phyloP scores from a whole-genome alignment of 306 rosid genomes.

The Prinsepia uniflora region DNA sequence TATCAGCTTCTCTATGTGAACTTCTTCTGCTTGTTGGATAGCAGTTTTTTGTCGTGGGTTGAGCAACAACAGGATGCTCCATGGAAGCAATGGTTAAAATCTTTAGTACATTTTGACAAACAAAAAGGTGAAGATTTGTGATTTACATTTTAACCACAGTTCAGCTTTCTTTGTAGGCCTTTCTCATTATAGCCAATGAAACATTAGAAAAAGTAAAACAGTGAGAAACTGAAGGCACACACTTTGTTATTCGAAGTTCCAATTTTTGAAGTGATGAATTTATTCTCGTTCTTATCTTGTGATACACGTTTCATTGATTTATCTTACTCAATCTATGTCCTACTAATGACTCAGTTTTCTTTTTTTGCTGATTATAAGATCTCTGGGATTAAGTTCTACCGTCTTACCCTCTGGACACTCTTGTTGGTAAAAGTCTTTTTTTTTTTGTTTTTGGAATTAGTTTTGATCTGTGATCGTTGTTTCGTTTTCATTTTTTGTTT shows the following conservation, averaged over 20 bases:
- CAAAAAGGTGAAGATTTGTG: conserved; percentile 24
- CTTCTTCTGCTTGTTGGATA: conserved; percentile 82
- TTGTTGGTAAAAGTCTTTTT: background rate
- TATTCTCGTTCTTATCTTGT: conserved; percentile 5
- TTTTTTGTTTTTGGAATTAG: background rate
- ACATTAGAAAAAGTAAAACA: conserved; percentile 19
- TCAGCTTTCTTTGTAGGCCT: conserved; percentile 6
- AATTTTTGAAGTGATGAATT: conserved; percentile 30
- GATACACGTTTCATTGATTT: conserved; percentile 23
- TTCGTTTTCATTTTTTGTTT: background rate
- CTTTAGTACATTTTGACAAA: conserved; percentile 44
- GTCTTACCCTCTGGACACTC: background rate
- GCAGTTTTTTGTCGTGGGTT: conserved; percentile 85
- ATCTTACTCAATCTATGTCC: background rate
- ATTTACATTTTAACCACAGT: conserved; percentile 6
- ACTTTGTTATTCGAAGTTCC: background rate
- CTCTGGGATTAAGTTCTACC: background rate
- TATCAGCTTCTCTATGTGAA: conserved; percentile 90
- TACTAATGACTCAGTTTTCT: background rate
- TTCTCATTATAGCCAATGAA: conserved; percentile 16
- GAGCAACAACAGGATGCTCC: conserved; percentile 88
- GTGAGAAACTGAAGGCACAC: conserved; percentile 20
- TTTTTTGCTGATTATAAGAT: conserved; percentile 10
- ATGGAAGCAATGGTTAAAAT: conserved; percentile 81
- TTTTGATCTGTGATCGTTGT: background rate